Conservation (phyloP, 306 rosid species). For the Trichosanthes truncata region DNA sequence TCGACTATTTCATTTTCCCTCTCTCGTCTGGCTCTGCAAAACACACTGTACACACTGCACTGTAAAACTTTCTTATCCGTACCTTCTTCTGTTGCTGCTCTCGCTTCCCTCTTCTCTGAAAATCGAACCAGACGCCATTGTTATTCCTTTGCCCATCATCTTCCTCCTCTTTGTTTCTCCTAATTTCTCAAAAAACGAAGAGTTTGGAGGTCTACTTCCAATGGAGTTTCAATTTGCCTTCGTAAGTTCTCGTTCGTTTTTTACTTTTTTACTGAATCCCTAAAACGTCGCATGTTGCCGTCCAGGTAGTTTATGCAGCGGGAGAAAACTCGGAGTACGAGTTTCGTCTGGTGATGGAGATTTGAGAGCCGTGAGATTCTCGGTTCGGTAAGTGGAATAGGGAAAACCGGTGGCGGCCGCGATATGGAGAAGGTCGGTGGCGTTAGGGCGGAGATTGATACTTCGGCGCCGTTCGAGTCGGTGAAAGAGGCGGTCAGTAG, state of each 20-base stretch:
- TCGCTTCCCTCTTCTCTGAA: background rate
- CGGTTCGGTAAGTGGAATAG: constrained; percentile 7
- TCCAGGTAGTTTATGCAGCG: background rate
- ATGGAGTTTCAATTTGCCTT: background rate
- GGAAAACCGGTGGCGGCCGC: background rate
- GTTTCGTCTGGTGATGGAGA: background rate
- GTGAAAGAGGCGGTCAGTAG: constrained; percentile 64
- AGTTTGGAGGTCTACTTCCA: background rate
- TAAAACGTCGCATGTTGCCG: background rate
- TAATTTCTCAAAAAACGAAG: background rate
- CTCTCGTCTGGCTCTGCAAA: background rate
- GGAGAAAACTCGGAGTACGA: background rate
- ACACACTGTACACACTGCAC: background rate
- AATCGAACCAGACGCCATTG: background rate
- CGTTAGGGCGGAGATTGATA: constrained; percentile 61
- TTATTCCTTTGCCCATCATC: background rate
- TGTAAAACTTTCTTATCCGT: background rate
- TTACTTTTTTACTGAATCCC: background rate
- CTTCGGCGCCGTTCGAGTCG: constrained; percentile 75
- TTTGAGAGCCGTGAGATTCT: background rate
- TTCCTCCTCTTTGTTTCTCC: background rate
- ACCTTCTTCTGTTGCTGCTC: background rate
- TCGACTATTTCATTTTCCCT: background rate
- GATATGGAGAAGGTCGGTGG: constrained; percentile 4
- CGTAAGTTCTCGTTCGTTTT: background rate